Conservation (phyloP, 2,329 filamentous ascomycete species). For the Aureobasidium namibiae region DNA sequence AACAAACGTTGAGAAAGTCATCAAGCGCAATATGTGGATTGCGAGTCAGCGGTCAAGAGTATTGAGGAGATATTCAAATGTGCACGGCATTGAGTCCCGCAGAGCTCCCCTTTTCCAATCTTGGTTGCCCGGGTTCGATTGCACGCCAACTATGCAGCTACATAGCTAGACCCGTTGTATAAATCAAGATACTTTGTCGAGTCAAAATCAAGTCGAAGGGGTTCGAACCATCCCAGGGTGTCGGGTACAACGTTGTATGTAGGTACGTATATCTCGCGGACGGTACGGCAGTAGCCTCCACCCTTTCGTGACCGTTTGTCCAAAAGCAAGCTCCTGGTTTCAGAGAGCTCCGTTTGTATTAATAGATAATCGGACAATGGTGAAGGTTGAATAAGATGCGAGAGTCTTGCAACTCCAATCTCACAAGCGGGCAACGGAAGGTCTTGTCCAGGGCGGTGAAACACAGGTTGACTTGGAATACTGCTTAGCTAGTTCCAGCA, state of each 20-base stretch:
- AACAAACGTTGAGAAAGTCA: background rate
- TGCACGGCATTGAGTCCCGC: background rate
- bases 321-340: slow-evolving; percentile 2
- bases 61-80: background rate
- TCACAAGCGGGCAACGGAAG: background rate
- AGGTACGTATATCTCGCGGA: background rate
- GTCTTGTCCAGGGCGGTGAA: slow-evolving; percentile 11
- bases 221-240: background rate
- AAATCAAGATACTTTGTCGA: background rate
- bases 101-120: background rate
- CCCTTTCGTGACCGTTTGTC: slow-evolving; percentile 1
- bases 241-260: background rate
- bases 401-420: slow-evolving; percentile 7
- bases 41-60: slow-evolving; percentile 2
- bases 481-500: slow-evolving; percentile 2
- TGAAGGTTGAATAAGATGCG: background rate
- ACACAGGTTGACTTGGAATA: background rate
- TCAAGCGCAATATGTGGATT: background rate
- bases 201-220: background rate
- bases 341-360: background rate
- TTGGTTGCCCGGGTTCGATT: background rate
- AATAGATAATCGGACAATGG: background rate
- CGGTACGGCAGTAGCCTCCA: background rate
- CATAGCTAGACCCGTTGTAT: background rate
- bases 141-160: slow-evolving; percentile 8